phyloP scores from a whole-genome alignment of 768 basidiomycete species.

The Leccinum pellstonianum region DNA sequence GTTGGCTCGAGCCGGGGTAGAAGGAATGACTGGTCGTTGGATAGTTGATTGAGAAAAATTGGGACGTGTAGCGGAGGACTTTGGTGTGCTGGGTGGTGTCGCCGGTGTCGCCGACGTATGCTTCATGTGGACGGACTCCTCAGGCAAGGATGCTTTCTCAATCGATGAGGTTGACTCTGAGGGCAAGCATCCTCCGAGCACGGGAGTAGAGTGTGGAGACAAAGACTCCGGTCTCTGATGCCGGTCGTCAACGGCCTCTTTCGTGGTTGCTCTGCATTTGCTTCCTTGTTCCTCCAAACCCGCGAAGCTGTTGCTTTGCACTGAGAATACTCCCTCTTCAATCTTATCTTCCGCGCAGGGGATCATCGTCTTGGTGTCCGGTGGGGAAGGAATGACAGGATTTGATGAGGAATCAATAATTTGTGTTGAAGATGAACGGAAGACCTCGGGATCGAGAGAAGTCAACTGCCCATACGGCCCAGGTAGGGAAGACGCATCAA shows the following conservation, averaged over 20 bases:
- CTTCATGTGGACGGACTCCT: constrained; percentile 8
- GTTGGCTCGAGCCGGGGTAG: constrained; percentile 28
- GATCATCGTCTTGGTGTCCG: background rate
- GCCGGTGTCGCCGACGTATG: constrained; percentile 18
- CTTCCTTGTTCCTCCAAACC: constrained; percentile 14
- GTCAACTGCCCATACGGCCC: constrained; percentile 5
- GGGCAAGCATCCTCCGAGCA: constrained; percentile 39
- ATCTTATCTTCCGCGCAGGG: background rate
- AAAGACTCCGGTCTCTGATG: constrained; percentile 52
- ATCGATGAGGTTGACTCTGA: constrained; percentile 17
- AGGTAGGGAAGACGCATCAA: constrained; percentile 3
- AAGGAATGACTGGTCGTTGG: constrained; percentile 31
- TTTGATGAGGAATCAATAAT: constrained; percentile 3
- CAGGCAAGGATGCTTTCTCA: constrained; percentile 10
- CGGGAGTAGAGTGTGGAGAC: constrained; percentile 54
- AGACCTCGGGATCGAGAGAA: constrained; percentile 1
- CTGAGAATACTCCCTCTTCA: background rate
- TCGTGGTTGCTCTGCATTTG: constrained; percentile 36
- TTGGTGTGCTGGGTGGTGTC: constrained; percentile 21
- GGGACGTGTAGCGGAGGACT: constrained; percentile 11
- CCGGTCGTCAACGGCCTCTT: constrained; percentile 12
- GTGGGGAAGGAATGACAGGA: background rate
- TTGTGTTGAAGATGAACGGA: constrained; percentile 3
- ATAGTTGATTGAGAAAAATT: constrained; percentile 17
- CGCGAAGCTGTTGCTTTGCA: background rate